These are phyloP conservation scores for Juncus inflexus DNA, from an alignment of 176 grass and related monocot species.

Conservation along the genomic window DNA sequence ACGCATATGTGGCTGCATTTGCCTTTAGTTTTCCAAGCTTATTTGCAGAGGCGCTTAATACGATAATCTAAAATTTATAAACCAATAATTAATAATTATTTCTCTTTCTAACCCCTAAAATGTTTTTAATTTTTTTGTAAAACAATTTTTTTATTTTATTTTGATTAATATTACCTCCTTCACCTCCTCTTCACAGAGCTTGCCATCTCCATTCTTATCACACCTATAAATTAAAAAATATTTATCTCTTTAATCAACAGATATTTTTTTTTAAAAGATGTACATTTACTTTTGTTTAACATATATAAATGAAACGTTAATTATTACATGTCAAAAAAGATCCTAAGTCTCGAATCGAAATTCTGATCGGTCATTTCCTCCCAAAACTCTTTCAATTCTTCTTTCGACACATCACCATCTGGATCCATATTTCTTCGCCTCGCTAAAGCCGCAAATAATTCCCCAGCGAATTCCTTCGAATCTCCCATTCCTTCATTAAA, in stretches of 20 bases:
- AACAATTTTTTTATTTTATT: background rate
- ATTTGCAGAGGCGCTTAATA: constrained; percentile 78
- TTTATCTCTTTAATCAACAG: background rate
- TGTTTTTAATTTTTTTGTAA: background rate
- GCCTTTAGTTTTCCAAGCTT: constrained; percentile 78
- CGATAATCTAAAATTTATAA: constrained; percentile 44
- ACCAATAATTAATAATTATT: constrained; percentile 11
- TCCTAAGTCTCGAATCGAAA: constrained; percentile 73
- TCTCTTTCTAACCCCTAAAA: background rate
- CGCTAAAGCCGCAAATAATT: constrained; percentile 65
- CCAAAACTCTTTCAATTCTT: constrained; percentile 81
- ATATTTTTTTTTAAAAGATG: background rate
- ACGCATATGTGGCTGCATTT: constrained; percentile 70
- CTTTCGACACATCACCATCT: constrained; percentile 50
- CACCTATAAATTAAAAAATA: constrained; percentile 44
- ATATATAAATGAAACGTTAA: background rate
- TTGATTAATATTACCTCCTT: constrained; percentile 45
- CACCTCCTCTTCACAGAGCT: constrained; percentile 86
- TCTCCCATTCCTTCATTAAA: constrained; percentile 66
- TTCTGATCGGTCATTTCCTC: constrained; percentile 93
- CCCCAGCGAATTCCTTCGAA: constrained; percentile 81
- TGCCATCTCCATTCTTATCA: constrained; percentile 91
- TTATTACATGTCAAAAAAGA: constrained; percentile 98
- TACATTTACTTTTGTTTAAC: too few relatives aligned
- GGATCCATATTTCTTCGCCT: constrained; percentile 58